phyloP scores from a whole-genome alignment of 2,329 filamentous ascomycete genomes.

The Fonsecaea pedrosoi region DNA sequence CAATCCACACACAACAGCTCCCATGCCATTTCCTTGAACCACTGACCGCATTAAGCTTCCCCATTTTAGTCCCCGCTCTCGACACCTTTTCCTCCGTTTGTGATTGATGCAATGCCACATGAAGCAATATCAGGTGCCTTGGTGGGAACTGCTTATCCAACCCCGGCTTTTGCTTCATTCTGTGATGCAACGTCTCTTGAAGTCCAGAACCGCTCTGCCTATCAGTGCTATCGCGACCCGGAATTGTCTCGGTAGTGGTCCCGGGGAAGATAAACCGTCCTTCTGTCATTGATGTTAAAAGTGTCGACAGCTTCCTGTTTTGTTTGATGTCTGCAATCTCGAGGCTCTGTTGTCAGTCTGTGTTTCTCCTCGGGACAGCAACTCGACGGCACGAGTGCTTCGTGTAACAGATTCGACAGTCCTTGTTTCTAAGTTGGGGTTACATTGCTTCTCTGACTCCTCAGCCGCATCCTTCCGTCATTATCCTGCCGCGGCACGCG shows the following conservation, averaged over 20 bases:
- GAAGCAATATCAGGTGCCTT: conserved; percentile 7
- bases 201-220: not conserved
- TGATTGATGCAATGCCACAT: conserved; percentile 22
- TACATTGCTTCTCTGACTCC: not conserved
- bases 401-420: conserved; percentile 1
- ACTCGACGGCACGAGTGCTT: not conserved
- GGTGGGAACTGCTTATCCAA: conserved; percentile 23
- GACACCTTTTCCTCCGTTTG: not conserved
- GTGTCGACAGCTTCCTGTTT: not conserved
- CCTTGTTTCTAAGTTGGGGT: not conserved
- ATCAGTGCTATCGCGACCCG: conserved; percentile 16
- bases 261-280: not conserved
- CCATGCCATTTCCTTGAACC: not conserved
- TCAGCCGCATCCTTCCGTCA: not conserved
- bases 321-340: not conserved
- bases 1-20: conserved; percentile 1
- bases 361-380: not conserved
- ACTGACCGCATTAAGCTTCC: not conserved
- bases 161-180: conserved; percentile 12
- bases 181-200: conserved; percentile 22
- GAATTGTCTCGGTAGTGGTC: conserved; percentile 2
- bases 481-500: not conserved
- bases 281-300: conserved; percentile 1
- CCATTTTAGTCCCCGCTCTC: conserved; percentile 5
- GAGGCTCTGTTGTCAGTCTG: not conserved